Evolutionary conservation across 2,329 filamentous ascomycete genomes (phyloP).

Genomic region (Pseudogymnoascus pannorum): DNA sequence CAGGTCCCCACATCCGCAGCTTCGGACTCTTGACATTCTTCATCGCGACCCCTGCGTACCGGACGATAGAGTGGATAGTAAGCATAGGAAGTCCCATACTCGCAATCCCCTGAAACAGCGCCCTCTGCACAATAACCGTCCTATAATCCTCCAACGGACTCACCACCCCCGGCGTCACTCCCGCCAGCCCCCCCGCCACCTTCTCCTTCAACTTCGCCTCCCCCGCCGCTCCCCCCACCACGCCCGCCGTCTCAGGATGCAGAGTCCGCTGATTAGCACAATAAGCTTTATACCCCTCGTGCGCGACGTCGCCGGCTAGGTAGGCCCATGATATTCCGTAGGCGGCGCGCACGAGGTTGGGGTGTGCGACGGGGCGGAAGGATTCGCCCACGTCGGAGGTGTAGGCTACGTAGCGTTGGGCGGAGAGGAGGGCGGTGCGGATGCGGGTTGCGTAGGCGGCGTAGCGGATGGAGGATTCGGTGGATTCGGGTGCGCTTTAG

Average conservation of each 20-base stretch:
- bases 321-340: constrained; percentile 94
- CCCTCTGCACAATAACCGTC: constrained; percentile 84
- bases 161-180: constrained; percentile 40
- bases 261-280: constrained; percentile 71
- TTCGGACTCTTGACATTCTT: constrained; percentile 71
- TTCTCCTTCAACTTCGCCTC: no score
- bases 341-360: constrained; percentile 68
- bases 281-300: constrained; percentile 96
- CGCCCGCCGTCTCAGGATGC: constrained; percentile 53
- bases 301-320: constrained; percentile 77
- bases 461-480: constrained; percentile 80
- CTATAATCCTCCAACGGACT: constrained; percentile 82
- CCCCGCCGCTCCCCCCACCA: background rate
- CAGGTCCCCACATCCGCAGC: constrained; percentile 79
- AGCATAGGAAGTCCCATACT: constrained; percentile 92
- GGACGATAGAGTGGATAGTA: constrained; percentile 87
- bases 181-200: background rate
- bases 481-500: constrained; percentile 64
- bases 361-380: constrained; percentile 88
- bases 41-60: constrained; percentile 79
- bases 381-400: constrained; percentile 95
- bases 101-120: constrained; percentile 82
- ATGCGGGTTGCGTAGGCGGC: constrained; percentile 83
- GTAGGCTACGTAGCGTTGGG: constrained; percentile 94
- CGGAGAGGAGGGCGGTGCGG: constrained; percentile 79